A percentile compares a stretch with the other conserved stretches of the same genome.
phyloP scores from a whole-genome alignment of 1,139 yeast genomes.

The Taphrina flavorubra region DNA sequence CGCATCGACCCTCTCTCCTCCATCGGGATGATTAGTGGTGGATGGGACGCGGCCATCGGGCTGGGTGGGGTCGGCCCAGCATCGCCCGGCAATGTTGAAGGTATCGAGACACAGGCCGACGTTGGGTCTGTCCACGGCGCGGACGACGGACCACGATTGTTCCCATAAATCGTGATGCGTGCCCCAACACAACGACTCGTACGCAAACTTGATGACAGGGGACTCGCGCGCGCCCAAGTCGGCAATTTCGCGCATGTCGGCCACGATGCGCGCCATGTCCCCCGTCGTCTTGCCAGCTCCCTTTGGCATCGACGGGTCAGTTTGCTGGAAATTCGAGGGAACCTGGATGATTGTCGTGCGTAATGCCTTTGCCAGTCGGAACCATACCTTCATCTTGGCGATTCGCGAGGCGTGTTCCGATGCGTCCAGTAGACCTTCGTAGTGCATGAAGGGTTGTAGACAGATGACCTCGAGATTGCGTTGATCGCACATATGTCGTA shows the following conservation, averaged over 20 bases:
- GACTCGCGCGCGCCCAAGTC: slow-evolving; percentile 18
- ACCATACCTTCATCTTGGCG: slow-evolving; percentile 38
- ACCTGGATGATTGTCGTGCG: slow-evolving; percentile 37
- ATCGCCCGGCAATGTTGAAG: slow-evolving; percentile 41
- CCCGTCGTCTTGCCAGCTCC: slow-evolving; percentile 25
- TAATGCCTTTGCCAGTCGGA: slow-evolving; percentile 26
- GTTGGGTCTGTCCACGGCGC: slow-evolving; percentile 37
- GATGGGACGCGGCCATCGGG: slow-evolving; percentile 16
- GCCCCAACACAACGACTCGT: slow-evolving; percentile 42
- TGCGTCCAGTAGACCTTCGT: slow-evolving; percentile 40
- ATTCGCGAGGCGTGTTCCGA: slow-evolving; percentile 23
- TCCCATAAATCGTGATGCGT: slow-evolving; percentile 39
- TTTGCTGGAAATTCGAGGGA: slow-evolving; percentile 21
- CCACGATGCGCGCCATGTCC: slow-evolving; percentile 31
- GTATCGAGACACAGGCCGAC: slow-evolving; percentile 42
- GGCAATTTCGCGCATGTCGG: slow-evolving; percentile 38
- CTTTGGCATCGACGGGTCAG: too few species aligned
- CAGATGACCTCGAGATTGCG: slow-evolving; percentile 23
- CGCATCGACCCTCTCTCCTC: background rate
- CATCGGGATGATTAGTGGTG: too few species aligned
- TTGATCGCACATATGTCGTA: slow-evolving; percentile 30
- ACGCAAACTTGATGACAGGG: slow-evolving; percentile 38
- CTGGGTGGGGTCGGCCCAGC: slow-evolving; percentile 41
- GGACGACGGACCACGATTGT: slow-evolving; percentile 31
- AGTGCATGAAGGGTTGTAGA: slow-evolving; percentile 41